Evolutionary conservation across 768 basidiomycete species (phyloP).

Genomic region (Boletus bicolor): DNA sequence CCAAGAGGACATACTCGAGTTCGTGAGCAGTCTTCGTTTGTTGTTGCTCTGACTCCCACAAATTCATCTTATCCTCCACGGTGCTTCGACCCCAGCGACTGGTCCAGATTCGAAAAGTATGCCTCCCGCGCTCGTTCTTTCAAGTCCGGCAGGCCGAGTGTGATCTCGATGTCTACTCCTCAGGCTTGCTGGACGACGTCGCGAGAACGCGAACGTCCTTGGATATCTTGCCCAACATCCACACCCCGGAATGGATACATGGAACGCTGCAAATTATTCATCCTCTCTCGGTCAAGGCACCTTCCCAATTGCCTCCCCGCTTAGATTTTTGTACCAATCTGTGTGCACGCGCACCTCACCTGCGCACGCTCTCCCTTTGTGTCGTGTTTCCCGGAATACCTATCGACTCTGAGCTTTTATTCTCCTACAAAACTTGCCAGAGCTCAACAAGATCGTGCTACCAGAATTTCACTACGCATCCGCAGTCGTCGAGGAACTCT

Average conservation of each 20-base stretch:
- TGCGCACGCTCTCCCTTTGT: constrained; percentile 47
- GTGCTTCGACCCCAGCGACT: constrained; percentile 48
- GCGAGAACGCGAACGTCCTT: constrained; percentile 52
- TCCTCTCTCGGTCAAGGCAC: constrained; percentile 38
- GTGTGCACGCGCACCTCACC: constrained; percentile 47
- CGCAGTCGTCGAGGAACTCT: constrained; percentile 43
- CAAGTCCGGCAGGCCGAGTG: constrained; percentile 13
- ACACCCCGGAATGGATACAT: constrained; percentile 48
- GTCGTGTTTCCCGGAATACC: constrained; percentile 37
- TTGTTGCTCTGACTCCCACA: background rate
- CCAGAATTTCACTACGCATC: constrained; percentile 53
- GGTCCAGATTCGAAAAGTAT: constrained; percentile 55
- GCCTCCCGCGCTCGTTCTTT: constrained; percentile 46
- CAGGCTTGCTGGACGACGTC: constrained; percentile 43
- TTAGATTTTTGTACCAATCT: constrained; percentile 36
- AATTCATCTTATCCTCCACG: constrained; percentile 17
- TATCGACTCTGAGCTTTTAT: constrained; percentile 40
- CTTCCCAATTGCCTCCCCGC: constrained; percentile 12
- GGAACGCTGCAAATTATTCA: constrained; percentile 49
- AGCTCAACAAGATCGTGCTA: constrained; percentile 46
- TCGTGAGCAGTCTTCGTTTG: constrained; percentile 12
- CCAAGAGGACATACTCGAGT: constrained; percentile 11
- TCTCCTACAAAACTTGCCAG: constrained; percentile 40
- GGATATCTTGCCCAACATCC: constrained; percentile 53
- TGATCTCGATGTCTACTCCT: constrained; percentile 11